These are phyloP conservation scores for Cercospora citrullina DNA, from an alignment of 2,329 filamentous ascomycete species.

Conservation along the genomic window DNA sequence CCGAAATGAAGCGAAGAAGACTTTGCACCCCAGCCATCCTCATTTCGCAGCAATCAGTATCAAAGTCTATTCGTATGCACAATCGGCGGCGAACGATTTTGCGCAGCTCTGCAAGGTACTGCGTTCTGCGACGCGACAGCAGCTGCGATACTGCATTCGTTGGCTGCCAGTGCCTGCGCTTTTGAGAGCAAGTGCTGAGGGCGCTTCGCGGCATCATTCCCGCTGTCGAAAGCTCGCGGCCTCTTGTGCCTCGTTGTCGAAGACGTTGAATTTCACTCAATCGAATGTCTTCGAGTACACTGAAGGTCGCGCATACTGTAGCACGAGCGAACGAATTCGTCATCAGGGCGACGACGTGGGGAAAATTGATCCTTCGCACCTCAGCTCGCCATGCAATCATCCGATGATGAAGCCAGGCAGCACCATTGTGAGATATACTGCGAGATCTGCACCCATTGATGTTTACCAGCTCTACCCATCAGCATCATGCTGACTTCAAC, in stretches of 20 bases:
- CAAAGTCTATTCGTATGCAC: neutral
- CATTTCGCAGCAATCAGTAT: slow-evolving; percentile 1
- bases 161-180: neutral
- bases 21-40: neutral
- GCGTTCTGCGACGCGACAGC: neutral
- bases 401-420: neutral
- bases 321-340: neutral
- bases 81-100: neutral
- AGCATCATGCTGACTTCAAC: neutral
- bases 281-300: neutral
- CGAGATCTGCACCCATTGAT: neutral
- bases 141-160: neutral
- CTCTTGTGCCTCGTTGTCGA: neutral
- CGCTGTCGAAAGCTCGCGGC: neutral
- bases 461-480: neutral
- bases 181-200: neutral
- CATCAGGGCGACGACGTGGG: neutral
- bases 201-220: neutral
- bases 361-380: neutral
- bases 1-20: neutral
- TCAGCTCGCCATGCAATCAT: neutral
- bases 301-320: neutral
- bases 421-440: neutral
- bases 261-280: neutral
- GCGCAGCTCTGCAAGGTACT: neutral